Evolutionary conservation across 179 eudicot genomes (phyloP).

Genomic region (Beta macrorhiza): DNA sequence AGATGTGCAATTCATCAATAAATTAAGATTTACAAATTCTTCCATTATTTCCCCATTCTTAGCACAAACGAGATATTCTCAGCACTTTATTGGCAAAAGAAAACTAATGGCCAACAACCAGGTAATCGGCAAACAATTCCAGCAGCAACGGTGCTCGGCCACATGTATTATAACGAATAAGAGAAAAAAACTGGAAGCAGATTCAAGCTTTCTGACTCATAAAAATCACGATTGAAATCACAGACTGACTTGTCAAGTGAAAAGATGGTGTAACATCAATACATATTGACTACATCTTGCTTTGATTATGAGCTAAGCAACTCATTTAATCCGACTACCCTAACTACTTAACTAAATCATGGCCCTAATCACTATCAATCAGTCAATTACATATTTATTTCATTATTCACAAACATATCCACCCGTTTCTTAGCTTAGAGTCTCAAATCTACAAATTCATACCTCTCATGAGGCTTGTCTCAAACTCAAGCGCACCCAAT

Average conservation of each 20-base stretch:
- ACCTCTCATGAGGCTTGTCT: not conserved
- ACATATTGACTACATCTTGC: not conserved
- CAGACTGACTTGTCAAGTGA: not conserved
- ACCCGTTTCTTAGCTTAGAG: not conserved
- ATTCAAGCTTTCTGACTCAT: not conserved
- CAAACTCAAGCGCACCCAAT: too few species aligned
- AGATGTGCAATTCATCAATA: too few species aligned
- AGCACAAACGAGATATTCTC: not conserved
- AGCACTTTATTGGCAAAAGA: not conserved
- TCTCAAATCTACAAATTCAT: not conserved
- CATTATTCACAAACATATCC: not conserved
- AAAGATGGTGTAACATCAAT: not conserved
- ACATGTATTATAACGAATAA: not conserved
- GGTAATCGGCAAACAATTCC: not conserved
- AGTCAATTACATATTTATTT: not conserved
- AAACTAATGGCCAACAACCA: not conserved
- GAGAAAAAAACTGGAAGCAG: not conserved
- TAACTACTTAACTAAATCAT: not conserved
- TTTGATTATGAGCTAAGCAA: not conserved
- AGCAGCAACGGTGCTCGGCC: not conserved
- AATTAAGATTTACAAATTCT: too few species aligned
- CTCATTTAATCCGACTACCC: not conserved
- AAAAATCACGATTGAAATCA: not conserved
- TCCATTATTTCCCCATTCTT: too few species aligned
- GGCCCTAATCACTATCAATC: not conserved